Base-by-base conservation (phyloP, 495 filamentous ascomycete genomes). In the Penicillium cinerascens region DNA sequence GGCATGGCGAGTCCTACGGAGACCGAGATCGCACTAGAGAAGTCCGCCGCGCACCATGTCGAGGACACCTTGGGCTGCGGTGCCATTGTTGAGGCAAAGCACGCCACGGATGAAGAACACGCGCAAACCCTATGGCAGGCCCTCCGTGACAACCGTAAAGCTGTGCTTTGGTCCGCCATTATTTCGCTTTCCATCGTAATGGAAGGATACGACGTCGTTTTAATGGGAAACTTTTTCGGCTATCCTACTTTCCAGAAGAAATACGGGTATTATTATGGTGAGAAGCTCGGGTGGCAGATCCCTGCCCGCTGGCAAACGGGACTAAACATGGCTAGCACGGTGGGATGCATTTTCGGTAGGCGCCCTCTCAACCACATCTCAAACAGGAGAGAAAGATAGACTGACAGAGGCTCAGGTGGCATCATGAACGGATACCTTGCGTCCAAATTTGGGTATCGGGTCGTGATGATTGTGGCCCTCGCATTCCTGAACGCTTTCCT, bases 141-240 rank as follows among this genome's bases (percentile, higher is more conserved):
- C 6, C 18, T 80, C 44, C 67, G 60, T 8, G 60, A 66, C 13
- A 77, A 79, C 47, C 75, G 71, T 15, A 77, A 79, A 49, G 78
- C 78, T 6, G 69, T 78, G 10, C 59, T 49, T n/a, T 81, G 74
- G 75, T 76, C 72, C 1, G 58, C 76, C 44, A 44, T 75, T 10
- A 60, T 78, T 17, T 78, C 75, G 13, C 80, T 81, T 77, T 45
- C 74, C 10, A 60, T 78, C 20, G 77, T 74, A 11, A 81, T 81
- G 78, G 76, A 80, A 55, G 78, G 78, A 9, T 81, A 78, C 57
- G 76, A 79, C 55, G 61, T 73, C 15, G 69, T 69, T 17, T 68
- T 79, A 13, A 69, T 79, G 51, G 63, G 62, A 39, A 72, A 71
- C 29, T 73, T 74, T 47, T 73, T 65, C 47, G 65, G 55, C 20